Base-by-base conservation (phyloP, 1,139 yeast species). In the Scheffersomyces parashehatae region DNA sequence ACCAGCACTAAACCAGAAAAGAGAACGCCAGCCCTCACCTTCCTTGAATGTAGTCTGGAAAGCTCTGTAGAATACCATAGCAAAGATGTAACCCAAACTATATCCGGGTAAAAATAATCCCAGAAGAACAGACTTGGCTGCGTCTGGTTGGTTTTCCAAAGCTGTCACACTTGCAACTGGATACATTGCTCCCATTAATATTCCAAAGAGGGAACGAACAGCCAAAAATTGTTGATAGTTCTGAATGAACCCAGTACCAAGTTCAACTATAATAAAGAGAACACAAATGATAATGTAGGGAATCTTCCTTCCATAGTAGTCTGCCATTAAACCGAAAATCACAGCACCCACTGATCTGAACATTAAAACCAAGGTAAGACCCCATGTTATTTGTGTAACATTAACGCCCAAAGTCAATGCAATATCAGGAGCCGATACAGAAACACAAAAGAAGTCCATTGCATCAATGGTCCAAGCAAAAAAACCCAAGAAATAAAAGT, bases 381-480 rank as follows among this genome's bases (percentile, higher is more conserved):
- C 93, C 91, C 93, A 86, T 4, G 91, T 81, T 49, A 86, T 73
- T 40, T 79, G 77, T 29, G 77, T 74, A 32, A 79, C 78, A 11
- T 70, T 52, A 29, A 68, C 74, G 46, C 70, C 70, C 45, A 85
- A 75, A 30, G 78, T 69, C 29, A 59, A 52, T 4, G 93, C 88
- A 42, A 86, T 73, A 8, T 64, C 67, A 1, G 81, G 52, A 13
- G 83, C 83, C 48, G 83, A 77, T 37, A 84, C 71, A 5, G 88
- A 79, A 11, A 85, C 85, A 28, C 84, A 73, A 61, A 86, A 87
- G 63, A 83, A 87, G 64, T 86, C 95, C 62, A 85, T 75, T 3
- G 95, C 86, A 60, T 86, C 95, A 77, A 88, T 77, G 4, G 89
- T 75, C 95, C 95, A 87, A 28, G 86, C 88, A 48, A 73, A 58